phyloP scores from a whole-genome alignment of 768 basidiomycete genomes.

The Leucocoprinus leucothites region DNA sequence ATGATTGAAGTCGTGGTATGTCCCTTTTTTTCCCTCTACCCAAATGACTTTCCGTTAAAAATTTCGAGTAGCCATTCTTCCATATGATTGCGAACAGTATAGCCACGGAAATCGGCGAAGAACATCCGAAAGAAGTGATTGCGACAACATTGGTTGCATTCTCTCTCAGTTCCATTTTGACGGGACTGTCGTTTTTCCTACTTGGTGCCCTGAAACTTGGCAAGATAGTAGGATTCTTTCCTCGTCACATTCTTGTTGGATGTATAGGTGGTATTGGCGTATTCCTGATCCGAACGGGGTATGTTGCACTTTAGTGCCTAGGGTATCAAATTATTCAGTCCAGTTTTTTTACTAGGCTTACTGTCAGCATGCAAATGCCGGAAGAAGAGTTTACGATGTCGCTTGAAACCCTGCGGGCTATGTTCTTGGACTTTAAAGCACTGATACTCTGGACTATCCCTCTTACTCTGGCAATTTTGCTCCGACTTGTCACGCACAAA shows the following conservation, averaged over 20 bases:
- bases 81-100: conserved; percentile 87
- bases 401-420: conserved; percentile 58
- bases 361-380: conserved; percentile 79
- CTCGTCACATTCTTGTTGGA: conserved; percentile 95
- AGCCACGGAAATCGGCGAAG: conserved; percentile 65
- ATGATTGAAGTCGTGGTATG: conserved; percentile 97
- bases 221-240: conserved; percentile 90
- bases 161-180: conserved; percentile 82
- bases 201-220: conserved; percentile 84
- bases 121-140: conserved; percentile 67
- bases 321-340: neutral
- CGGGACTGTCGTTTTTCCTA: conserved; percentile 82
- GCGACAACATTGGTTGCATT: conserved; percentile 91
- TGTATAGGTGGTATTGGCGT: conserved; percentile 96
- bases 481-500: conserved; percentile 76
- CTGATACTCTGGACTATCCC: conserved; percentile 80
- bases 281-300: conserved; percentile 91
- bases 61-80: conserved; percentile 77
- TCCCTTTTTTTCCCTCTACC: conserved; percentile 16
- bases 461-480: conserved; percentile 66
- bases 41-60: neutral
- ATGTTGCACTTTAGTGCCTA: conserved; percentile 16
- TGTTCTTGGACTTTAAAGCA: conserved; percentile 63
- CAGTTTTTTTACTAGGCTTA: conserved; percentile 46
- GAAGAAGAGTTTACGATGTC: conserved; percentile 75